Evolutionary conservation across 495 filamentous ascomycete genomes (phyloP).

Genomic region (Lasiosphaeria miniovina): DNA sequence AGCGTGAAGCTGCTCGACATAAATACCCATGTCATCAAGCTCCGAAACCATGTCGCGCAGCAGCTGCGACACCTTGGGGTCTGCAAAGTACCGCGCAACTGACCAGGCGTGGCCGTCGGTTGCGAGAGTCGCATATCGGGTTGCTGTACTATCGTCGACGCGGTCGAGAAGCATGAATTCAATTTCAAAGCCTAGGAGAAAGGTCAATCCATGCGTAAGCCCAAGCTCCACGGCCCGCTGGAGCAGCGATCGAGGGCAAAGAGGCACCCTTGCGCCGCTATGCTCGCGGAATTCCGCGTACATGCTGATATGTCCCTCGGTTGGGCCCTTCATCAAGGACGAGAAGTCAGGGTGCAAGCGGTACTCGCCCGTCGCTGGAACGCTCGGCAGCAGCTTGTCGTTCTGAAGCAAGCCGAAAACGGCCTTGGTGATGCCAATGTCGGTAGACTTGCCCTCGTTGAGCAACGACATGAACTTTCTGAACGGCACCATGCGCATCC

Average conservation of each 20-base stretch:
- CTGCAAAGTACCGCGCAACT: conserved; percentile 52
- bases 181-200: conserved; percentile 77
- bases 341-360: conserved; percentile 59
- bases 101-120: conserved; percentile 63
- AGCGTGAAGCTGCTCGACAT: conserved; percentile 72
- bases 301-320: conserved; percentile 55
- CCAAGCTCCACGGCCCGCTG: conserved; percentile 49
- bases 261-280: conserved; percentile 36
- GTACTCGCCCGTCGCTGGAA: conserved; percentile 55
- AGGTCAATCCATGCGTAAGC: conserved; percentile 42
- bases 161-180: conserved; percentile 70
- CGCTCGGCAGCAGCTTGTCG: conserved; percentile 44
- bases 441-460: conserved; percentile 43
- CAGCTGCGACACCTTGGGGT: conserved; percentile 52
- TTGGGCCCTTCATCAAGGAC: conserved; percentile 54
- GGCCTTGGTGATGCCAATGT: conserved; percentile 55
- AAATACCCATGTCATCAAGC: conserved; percentile 59
- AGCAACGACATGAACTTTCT: conserved; percentile 60
- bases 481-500: conserved; percentile 70
- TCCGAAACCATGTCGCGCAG: conserved; percentile 60
- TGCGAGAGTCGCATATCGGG: conserved; percentile 29
- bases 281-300: conserved; percentile 58
- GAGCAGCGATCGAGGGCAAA: conserved; percentile 61
- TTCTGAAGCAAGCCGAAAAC: conserved; percentile 58
- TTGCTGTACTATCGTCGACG: conserved; percentile 23